These are phyloP conservation scores for Dalbergia cochinchinensis DNA, from an alignment of 306 rosid genomes.

Conservation along the genomic window DNA sequence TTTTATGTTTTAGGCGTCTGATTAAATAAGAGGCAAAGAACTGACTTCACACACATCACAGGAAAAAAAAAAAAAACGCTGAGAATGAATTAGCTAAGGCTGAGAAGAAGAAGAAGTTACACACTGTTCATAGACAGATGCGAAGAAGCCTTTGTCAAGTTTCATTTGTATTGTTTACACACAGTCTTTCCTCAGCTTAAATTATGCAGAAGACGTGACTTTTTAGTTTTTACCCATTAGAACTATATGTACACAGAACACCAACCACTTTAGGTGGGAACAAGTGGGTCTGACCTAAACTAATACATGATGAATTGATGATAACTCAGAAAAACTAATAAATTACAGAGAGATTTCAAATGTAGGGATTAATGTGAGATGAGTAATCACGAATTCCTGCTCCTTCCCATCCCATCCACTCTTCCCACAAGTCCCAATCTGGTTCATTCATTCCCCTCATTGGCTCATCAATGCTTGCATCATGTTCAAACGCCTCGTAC, in stretches of 20 bases:
- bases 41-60: no score
- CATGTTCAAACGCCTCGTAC: constrained; percentile 43
- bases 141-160: neutral
- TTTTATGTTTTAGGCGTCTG: no score
- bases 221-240: neutral
- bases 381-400: constrained; percentile 85
- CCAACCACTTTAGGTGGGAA: constrained; percentile 18
- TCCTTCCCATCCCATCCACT: constrained; percentile 98
- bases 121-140: neutral
- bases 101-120: neutral
- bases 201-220: constrained; percentile 25
- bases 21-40: no score
- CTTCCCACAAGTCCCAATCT: constrained; percentile 87
- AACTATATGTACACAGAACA: constrained; percentile 29
- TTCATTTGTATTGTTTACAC: neutral
- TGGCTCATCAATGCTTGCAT: constrained; percentile 55
- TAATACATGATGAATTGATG: neutral
- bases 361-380: constrained; percentile 79
- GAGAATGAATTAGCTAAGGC: no score
- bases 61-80: no score
- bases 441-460: constrained; percentile 62
- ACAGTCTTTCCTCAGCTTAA: neutral
- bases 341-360: constrained; percentile 39
- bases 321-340: neutral
- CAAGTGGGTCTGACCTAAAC: neutral